Conservation (phyloP, 768 basidiomycete genomes). For the Rhizopogon rudus region DNA sequence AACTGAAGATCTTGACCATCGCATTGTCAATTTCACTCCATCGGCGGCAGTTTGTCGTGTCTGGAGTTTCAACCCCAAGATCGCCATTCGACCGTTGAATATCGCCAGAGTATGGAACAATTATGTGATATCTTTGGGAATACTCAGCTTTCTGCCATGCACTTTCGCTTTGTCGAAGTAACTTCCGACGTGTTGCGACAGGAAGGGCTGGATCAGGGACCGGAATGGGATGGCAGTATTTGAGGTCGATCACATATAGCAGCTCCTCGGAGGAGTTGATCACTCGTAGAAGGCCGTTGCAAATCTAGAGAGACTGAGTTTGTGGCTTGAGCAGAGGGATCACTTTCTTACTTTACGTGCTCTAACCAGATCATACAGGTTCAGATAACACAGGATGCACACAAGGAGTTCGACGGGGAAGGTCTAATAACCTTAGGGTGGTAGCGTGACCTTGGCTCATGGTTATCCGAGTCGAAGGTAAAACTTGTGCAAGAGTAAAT, state of each 20-base stretch:
- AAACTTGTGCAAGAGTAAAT: no score
- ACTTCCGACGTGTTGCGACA: background rate
- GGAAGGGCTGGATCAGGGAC: background rate
- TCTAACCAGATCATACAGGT: background rate
- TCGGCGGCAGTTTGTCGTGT: background rate
- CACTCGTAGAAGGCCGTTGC: background rate
- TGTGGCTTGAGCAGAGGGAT: no score
- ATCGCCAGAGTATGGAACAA: background rate
- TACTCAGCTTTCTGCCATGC: background rate
- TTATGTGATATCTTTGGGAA: background rate
- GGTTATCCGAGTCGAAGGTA: no score
- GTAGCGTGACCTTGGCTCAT: no score
- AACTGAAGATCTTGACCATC: background rate
- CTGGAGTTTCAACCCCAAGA: background rate
- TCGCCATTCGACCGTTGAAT: background rate
- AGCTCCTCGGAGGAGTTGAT: background rate
- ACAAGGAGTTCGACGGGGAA: background rate
- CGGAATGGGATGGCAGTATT: background rate
- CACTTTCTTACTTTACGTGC: background rate
- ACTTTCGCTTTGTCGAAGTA: background rate
- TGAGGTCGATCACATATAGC: background rate
- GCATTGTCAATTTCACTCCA: background rate
- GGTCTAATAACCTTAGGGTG: background rate
- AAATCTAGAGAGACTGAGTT: background rate
- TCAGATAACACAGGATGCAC: background rate